Conservation (phyloP, 805 yeast species). For the Scheffersomyces ergatensis region DNA sequence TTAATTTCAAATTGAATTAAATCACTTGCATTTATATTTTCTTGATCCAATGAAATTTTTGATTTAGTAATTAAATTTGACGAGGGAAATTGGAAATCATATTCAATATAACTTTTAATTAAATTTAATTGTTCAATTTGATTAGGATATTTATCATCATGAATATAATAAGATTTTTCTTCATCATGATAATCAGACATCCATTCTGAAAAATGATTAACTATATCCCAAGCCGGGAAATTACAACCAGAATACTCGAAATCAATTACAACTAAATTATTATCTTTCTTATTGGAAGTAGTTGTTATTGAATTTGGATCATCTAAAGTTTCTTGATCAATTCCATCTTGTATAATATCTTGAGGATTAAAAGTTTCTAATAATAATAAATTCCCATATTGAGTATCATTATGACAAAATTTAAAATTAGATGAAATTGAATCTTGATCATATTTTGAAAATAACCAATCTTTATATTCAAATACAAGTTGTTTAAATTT, state of each 20-base stretch:
- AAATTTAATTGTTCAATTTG: conserved; percentile 67
- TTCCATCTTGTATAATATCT: conserved; percentile 24
- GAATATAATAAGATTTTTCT: conserved; percentile 48
- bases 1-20: conserved; percentile 44
- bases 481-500: conserved; percentile 48
- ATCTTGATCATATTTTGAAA: conserved; percentile 43
- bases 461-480: conserved; percentile 64
- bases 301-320: conserved; percentile 14
- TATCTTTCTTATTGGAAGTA: conserved; percentile 32
- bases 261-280: conserved; percentile 84
- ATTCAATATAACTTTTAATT: conserved; percentile 74
- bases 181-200: conserved; percentile 87
- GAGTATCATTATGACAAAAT: conserved; percentile 96
- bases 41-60: conserved; percentile 7
- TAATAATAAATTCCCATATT: conserved; percentile 87
- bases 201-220: conserved; percentile 96
- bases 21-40: conserved; percentile 15
- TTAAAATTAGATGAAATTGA: conserved; percentile 51
- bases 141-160: conserved; percentile 60
- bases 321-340: neutral
- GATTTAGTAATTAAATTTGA: conserved; percentile 24
- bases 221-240: conserved; percentile 83
- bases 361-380: conserved; percentile 52
- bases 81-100: conserved; percentile 40
- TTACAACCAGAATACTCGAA: conserved; percentile 95